phyloP scores from a whole-genome alignment of 75 land plant genomes.

The Pinus albicaulis region DNA sequence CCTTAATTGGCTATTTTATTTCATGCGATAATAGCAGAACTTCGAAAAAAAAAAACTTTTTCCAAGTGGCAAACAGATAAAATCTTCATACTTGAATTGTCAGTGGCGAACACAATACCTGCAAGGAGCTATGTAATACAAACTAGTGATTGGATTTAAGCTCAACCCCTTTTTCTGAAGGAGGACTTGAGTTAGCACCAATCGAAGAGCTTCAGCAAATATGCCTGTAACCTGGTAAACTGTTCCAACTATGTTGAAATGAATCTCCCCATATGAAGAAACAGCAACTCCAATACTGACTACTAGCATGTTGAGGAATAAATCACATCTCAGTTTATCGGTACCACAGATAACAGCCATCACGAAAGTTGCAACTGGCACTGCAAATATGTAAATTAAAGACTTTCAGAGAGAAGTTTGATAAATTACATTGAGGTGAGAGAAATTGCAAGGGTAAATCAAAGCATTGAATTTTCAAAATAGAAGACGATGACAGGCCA shows the following conservation, averaged over 20 bases:
- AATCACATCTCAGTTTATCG: conserved; percentile 78
- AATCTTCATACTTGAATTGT: neutral
- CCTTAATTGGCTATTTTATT: neutral
- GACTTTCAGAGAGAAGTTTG: neutral
- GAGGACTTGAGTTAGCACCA: conserved; percentile 93
- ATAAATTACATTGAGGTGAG: neutral
- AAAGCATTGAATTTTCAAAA: neutral
- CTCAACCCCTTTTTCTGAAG: conserved; percentile 90
- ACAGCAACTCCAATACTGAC: conserved; percentile 91
- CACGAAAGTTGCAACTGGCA: conserved; percentile 94
- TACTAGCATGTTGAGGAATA: conserved; percentile 87
- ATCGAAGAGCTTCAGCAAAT: conserved; percentile 88
- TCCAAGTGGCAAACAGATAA: neutral
- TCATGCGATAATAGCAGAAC: conserved; percentile 1
- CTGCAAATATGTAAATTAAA: conserved; percentile 30
- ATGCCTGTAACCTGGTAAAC: conserved; percentile 90
- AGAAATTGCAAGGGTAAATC: neutral
- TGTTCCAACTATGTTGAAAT: conserved; percentile 89
- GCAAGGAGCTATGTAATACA: conserved; percentile 98
- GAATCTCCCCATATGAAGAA: conserved; percentile 94
- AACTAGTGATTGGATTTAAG: conserved; percentile 84
- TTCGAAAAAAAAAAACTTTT: neutral
- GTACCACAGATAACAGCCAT: conserved; percentile 88
- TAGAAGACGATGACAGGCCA: neutral
- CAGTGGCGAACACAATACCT: conserved; percentile 41